A percentile compares a stretch with the other conserved stretches of the same genome.
These are phyloP conservation scores for Mycothermus thermophilus DNA, from an alignment of 495 filamentous ascomycete genomes.

Conservation along the genomic window DNA sequence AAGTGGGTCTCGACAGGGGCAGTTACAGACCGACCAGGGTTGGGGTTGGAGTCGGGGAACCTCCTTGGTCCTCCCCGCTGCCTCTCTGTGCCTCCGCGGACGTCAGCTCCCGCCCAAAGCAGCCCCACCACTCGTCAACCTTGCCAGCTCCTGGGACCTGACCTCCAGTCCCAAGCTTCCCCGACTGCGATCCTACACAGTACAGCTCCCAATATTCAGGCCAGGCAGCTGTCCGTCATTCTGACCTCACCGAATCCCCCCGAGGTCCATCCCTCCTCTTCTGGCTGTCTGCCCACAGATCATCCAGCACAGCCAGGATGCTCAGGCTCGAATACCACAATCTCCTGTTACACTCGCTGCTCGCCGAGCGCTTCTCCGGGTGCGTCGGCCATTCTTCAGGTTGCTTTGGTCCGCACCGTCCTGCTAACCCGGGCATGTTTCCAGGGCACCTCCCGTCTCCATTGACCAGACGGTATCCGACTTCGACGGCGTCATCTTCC, in stretches of 20 bases:
- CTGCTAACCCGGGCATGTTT: conserved; percentile 3
- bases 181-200: conserved; percentile 2
- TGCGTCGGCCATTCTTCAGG: conserved; percentile 26
- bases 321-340: conserved; percentile 98
- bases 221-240: too few species aligned
- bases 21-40: conserved; percentile 1
- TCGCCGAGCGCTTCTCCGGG: conserved; percentile 91
- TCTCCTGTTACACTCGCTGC: conserved; percentile 85
- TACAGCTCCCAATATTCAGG: neutral
- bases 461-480: conserved; percentile 97
- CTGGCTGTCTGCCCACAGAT: too few species aligned
- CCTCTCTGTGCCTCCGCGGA: conserved; percentile 10
- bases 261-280: too few species aligned
- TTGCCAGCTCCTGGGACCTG: too few species aligned
- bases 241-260: too few species aligned
- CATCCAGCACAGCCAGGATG: conserved; percentile 52
- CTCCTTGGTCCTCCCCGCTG: neutral
- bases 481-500: conserved; percentile 95
- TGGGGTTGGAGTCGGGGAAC: neutral
- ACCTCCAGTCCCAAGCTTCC: too few species aligned
- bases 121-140: conserved; percentile 12
- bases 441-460: conserved; percentile 64
- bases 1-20: conserved; percentile 3
- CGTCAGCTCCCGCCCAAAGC: conserved; percentile 7
- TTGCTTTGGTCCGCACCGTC: neutral